These are phyloP conservation scores for Mucor irregularis DNA, from an alignment of 371 early-diverging fungal genomes.

Conservation along the genomic window DNA sequence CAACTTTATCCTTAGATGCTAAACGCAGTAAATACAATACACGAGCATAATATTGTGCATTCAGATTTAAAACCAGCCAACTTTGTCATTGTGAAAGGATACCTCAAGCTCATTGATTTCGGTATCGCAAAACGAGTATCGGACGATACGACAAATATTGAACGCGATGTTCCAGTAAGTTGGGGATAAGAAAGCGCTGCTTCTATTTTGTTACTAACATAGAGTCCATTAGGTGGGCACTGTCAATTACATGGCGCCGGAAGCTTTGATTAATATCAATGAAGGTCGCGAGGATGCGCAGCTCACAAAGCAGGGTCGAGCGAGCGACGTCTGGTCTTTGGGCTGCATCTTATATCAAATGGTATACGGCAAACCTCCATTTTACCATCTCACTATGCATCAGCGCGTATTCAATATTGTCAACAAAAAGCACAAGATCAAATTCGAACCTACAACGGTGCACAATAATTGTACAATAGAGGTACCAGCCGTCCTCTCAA, in stretches of 20 bases:
- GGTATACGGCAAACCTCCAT: constrained; percentile 91
- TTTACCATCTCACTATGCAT: constrained; percentile 66
- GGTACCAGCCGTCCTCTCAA: not conserved
- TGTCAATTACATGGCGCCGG: constrained; percentile 98
- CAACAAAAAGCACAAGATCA: constrained; percentile 63
- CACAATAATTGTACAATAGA: not conserved
- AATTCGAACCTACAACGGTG: constrained; percentile 37
- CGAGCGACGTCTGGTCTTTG: constrained; percentile 97
- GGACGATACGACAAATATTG: constrained; percentile 95
- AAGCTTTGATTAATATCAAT: constrained; percentile 64
- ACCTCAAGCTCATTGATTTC: constrained; percentile 96
- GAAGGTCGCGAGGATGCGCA: constrained; percentile 10
- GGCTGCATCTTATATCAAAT: constrained; percentile 98
- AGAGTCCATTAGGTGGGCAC: constrained; percentile 81
- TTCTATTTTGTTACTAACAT: not conserved
- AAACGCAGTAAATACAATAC: constrained; percentile 86
- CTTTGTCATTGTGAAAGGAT: constrained; percentile 82
- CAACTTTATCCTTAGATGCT: constrained; percentile 73
- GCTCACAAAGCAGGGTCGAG: constrained; percentile 54
- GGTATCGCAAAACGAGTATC: constrained; percentile 97
- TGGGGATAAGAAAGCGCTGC: not conserved
- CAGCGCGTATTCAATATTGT: constrained; percentile 74
- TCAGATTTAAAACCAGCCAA: constrained; percentile 97
- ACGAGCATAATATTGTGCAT: constrained; percentile 89
- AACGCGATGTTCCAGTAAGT: constrained; percentile 78